phyloP scores from a whole-genome alignment of 352 stramenopile species.

The Pythium sukuiense region DNA sequence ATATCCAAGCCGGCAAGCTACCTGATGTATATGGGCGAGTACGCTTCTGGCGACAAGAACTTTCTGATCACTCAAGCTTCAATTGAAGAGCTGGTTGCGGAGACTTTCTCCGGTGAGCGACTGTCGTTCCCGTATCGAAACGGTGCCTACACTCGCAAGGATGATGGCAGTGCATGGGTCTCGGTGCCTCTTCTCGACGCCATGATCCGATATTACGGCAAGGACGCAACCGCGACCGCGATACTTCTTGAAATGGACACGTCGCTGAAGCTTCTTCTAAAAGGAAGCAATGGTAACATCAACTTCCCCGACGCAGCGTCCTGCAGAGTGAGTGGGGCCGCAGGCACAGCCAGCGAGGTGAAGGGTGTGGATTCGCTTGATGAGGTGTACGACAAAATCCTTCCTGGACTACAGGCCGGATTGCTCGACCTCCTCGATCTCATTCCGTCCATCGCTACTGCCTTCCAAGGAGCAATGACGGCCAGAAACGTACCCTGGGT shows the following conservation, averaged over 20 bases:
- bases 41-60: conserved; percentile 30
- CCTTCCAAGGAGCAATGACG: conserved; percentile 28
- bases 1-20: conserved; percentile 40
- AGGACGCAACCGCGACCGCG: conserved; percentile 16
- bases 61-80: conserved; percentile 39
- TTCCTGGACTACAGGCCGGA: conserved; percentile 27
- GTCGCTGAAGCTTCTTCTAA: conserved; percentile 34
- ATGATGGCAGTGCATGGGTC: conserved; percentile 49
- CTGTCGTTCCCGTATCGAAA: conserved; percentile 38
- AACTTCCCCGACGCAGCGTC: conserved; percentile 41
- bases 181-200: conserved; percentile 32
- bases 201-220: conserved; percentile 34
- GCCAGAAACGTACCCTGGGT: conserved; percentile 19
- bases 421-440: conserved; percentile 32
- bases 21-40: conserved; percentile 51
- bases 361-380: conserved; percentile 29
- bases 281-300: conserved; percentile 33
- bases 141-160: conserved; percentile 34
- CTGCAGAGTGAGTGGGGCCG: conserved; percentile 33
- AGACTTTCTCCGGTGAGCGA: conserved; percentile 39
- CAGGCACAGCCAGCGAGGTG: conserved; percentile 9
- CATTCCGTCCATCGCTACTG: conserved; percentile 13
- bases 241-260: conserved; percentile 33
- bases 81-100: conserved; percentile 32
- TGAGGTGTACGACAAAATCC: conserved; percentile 41